These are phyloP conservation scores for Komagataella populi DNA, from an alignment of 805 yeast genomes.

Conservation along the genomic window DNA sequence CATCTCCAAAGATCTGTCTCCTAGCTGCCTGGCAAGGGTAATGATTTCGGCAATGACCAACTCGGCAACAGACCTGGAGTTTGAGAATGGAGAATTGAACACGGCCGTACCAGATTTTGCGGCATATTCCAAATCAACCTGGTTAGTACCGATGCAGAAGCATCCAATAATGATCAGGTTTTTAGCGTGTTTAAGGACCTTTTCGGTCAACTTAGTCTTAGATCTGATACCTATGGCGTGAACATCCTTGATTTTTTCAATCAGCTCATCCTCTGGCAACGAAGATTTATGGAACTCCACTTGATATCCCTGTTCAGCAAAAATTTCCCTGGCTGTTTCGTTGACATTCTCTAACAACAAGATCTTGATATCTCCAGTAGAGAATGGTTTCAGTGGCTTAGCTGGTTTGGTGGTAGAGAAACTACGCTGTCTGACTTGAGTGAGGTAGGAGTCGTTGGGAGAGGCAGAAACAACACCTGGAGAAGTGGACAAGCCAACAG, in stretches of 20 bases:
- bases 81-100: slow-evolving; percentile 96
- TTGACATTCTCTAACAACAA: slow-evolving; percentile 87
- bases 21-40: slow-evolving; percentile 87
- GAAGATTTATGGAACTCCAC: slow-evolving; percentile 89
- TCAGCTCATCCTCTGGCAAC: slow-evolving; percentile 82
- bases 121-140: slow-evolving; percentile 86
- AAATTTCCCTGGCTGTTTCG: slow-evolving; percentile 78
- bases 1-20: slow-evolving; percentile 91
- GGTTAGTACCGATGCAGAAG: slow-evolving; percentile 98
- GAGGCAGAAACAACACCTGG: slow-evolving; percentile 73
- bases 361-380: slow-evolving; percentile 90
- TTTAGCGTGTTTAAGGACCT: slow-evolving; percentile 72
- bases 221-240: slow-evolving; percentile 98
- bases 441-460: slow-evolving; percentile 58
- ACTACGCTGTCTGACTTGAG: slow-evolving; percentile 30
- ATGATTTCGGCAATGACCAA: slow-evolving; percentile 92
- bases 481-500: slow-evolving; percentile 39
- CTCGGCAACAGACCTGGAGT: slow-evolving; percentile 97
- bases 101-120: slow-evolving; percentile 91
- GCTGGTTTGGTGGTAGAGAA: slow-evolving; percentile 28
- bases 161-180: slow-evolving; percentile 89
- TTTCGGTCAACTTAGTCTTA: slow-evolving; percentile 78
- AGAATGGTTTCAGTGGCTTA: slow-evolving; percentile 83
- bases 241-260: slow-evolving; percentile 84
- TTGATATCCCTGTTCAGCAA: slow-evolving; percentile 87